Evolutionary conservation across 2,329 filamentous ascomycete species (phyloP).

Genomic region (Pyricularia pennisetigena): DNA sequence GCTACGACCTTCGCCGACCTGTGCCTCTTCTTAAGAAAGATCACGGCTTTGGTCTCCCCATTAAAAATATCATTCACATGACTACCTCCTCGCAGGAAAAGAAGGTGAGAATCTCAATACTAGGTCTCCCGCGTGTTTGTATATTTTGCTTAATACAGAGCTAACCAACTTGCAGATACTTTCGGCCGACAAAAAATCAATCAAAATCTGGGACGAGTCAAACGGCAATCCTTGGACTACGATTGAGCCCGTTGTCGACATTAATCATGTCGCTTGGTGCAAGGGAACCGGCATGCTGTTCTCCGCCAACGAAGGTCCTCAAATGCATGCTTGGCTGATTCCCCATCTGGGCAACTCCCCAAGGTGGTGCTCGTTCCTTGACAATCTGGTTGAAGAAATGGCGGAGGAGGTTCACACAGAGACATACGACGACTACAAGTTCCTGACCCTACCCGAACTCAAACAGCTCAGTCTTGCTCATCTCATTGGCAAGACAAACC

Average conservation of each 20-base stretch:
- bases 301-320: conserved; percentile 91
- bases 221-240: conserved; percentile 88
- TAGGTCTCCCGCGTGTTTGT: neutral
- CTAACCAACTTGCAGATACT: conserved; percentile 40
- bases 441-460: conserved; percentile 81
- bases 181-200: conserved; percentile 87
- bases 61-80: conserved; percentile 71
- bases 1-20: conserved; percentile 87
- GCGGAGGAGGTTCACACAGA: conserved; percentile 70
- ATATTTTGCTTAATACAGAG: neutral
- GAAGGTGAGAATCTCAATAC: conserved; percentile 33
- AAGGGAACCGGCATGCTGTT: conserved; percentile 90
- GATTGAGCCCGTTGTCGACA: conserved; percentile 86
- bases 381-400: conserved; percentile 98
- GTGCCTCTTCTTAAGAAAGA: conserved; percentile 82
- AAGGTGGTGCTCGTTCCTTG: conserved; percentile 91
- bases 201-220: conserved; percentile 88
- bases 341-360: conserved; percentile 33
- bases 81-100: conserved; percentile 66
- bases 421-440: conserved; percentile 99
- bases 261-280: conserved; percentile 91
- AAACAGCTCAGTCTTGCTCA: conserved; percentile 79
- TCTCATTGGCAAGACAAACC: conserved; percentile 78
- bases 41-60: conserved; percentile 88
- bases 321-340: conserved; percentile 70